phyloP scores from a whole-genome alignment of 257 asterid species.

The Voacanga thouarsii region DNA sequence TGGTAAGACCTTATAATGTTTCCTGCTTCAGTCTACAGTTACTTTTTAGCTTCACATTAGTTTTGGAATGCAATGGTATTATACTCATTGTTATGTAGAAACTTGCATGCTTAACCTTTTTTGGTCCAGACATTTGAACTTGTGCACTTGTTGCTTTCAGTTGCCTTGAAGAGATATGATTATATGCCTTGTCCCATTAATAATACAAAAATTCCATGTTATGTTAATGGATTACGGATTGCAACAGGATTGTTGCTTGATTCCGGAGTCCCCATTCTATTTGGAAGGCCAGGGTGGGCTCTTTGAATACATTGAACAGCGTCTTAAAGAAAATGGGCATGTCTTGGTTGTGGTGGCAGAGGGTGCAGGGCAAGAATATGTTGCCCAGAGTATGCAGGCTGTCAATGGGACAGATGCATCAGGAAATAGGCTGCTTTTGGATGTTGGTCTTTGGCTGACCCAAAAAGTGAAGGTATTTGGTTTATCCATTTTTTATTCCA shows the following conservation, averaged over 20 bases:
- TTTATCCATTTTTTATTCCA: not conserved
- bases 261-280: slow-evolving; percentile 95
- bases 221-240: slow-evolving; percentile 30
- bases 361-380: slow-evolving; percentile 94
- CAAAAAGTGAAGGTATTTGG: slow-evolving; percentile 73
- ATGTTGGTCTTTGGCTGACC: slow-evolving; percentile 89
- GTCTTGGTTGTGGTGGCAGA: slow-evolving; percentile 87
- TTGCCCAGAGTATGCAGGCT: slow-evolving; percentile 60
- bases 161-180: not conserved
- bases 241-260: slow-evolving; percentile 88
- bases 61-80: not conserved
- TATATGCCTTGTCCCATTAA: not conserved
- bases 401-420: slow-evolving; percentile 79
- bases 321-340: slow-evolving; percentile 85
- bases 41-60: not conserved
- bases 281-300: slow-evolving; percentile 91
- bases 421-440: slow-evolving; percentile 78
- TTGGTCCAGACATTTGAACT: not conserved
- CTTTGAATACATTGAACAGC: slow-evolving; percentile 69
- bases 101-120: not conserved
- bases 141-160: not conserved
- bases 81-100: not conserved
- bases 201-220: slow-evolving; percentile 4
- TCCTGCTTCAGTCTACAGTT: not conserved
- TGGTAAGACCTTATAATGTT: slow-evolving; percentile 42